phyloP scores from a whole-genome alignment of 306 rosid species.

The Pachyrhizus erosus region DNA sequence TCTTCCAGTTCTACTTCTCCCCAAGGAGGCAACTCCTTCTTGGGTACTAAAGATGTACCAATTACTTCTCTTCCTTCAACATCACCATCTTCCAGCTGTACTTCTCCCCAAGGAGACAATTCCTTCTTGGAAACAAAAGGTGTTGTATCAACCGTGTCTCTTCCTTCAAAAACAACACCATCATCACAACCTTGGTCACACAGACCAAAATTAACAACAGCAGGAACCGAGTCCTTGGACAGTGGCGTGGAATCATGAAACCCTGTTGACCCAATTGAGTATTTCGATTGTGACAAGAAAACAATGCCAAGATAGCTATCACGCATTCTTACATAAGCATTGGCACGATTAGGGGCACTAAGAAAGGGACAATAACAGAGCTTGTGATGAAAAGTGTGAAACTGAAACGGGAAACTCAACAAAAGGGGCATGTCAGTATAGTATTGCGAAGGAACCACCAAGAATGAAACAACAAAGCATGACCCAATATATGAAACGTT shows the following conservation, averaged over 20 bases:
- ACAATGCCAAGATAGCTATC: conserved; percentile 17
- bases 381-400: conserved; percentile 40
- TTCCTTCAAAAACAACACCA: conserved; percentile 37
- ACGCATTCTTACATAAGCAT: neutral
- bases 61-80: conserved; percentile 41
- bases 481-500: neutral
- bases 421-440: conserved; percentile 34
- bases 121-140: conserved; percentile 42
- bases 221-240: conserved; percentile 38
- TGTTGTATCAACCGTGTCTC: conserved; percentile 36
- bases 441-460: neutral
- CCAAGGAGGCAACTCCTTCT: conserved; percentile 51
- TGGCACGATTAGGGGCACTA: conserved; percentile 26
- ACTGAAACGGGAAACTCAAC: conserved; percentile 50
- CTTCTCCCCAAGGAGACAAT: conserved; percentile 63
- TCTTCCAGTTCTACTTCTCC: neutral
- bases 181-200: conserved; percentile 40
- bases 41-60: conserved; percentile 42
- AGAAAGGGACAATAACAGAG: conserved; percentile 23
- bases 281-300: conserved; percentile 51
- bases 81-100: conserved; percentile 32
- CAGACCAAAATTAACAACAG: conserved; percentile 45
- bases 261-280: conserved; percentile 42
- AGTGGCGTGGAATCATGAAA: conserved; percentile 39
- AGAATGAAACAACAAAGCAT: conserved; percentile 25